Conservation (phyloP, 345 rosid species). For the Theobroma cacao region DNA sequence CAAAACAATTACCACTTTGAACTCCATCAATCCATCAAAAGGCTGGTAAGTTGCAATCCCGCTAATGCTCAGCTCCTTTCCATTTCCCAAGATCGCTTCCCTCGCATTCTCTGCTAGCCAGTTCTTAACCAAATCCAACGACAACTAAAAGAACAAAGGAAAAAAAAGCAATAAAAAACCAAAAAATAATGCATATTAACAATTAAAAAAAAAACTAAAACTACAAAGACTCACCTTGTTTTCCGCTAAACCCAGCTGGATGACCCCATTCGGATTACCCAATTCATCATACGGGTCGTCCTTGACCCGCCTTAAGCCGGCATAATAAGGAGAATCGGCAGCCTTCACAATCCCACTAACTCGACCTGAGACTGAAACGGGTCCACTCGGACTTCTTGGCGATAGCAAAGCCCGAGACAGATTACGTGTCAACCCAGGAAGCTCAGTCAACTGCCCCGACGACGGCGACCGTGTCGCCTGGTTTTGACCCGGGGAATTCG, state of each 20-base stretch:
- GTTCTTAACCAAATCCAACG: slow-evolving; percentile 53
- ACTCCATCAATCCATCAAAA: slow-evolving; percentile 63
- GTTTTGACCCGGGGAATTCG: slow-evolving; percentile 18
- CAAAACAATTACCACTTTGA: slow-evolving; percentile 58
- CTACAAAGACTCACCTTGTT: slow-evolving; percentile 43
- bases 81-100: slow-evolving; percentile 44
- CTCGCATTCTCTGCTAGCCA: slow-evolving; percentile 61
- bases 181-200: neutral
- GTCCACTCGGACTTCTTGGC: slow-evolving; percentile 63
- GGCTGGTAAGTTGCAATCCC: slow-evolving; percentile 74
- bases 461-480: slow-evolving; percentile 44
- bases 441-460: slow-evolving; percentile 52
- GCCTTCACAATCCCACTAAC: slow-evolving; percentile 45
- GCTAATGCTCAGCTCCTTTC: slow-evolving; percentile 40
- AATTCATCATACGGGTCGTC: slow-evolving; percentile 71
- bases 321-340: slow-evolving; percentile 47
- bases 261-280: slow-evolving; percentile 67
- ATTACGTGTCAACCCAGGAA: slow-evolving; percentile 51
- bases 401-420: slow-evolving; percentile 61
- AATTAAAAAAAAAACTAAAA: neutral
- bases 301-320: slow-evolving; percentile 51
- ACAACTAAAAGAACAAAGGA: slow-evolving; percentile 32
- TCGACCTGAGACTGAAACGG: slow-evolving; percentile 57
- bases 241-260: slow-evolving; percentile 72
- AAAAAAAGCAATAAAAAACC: neutral